Conservation (phyloP, 768 basidiomycete genomes). For the Agaricus bisporus region DNA sequence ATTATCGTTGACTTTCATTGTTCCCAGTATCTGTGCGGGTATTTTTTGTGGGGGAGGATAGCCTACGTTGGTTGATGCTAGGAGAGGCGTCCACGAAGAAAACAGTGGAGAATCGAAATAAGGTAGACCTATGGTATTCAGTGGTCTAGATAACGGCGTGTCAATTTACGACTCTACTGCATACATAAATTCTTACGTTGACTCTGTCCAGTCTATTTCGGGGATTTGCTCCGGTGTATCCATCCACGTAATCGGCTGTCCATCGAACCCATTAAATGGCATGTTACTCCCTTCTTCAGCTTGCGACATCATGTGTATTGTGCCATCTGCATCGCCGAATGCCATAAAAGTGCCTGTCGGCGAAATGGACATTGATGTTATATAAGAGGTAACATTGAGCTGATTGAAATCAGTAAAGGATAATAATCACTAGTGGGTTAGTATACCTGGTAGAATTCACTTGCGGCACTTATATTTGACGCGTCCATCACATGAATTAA, state of each 20-base stretch:
- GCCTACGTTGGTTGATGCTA: conserved; percentile 32
- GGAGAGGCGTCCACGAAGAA: conserved; percentile 57
- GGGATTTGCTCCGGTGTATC: conserved; percentile 65
- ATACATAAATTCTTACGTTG: conserved; percentile 50
- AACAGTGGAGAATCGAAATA: conserved; percentile 70
- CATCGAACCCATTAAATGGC: conserved; percentile 88
- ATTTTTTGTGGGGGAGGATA: conserved; percentile 74
- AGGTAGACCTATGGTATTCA: conserved; percentile 87
- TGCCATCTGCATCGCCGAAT: conserved; percentile 84
- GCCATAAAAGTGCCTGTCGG: conserved; percentile 88
- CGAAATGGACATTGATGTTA: conserved; percentile 78
- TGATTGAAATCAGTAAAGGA: conserved; percentile 20
- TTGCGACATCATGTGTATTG: conserved; percentile 76
- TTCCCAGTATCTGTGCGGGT: conserved; percentile 66
- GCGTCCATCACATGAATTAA: conserved; percentile 83
- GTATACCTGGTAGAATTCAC: conserved; percentile 76
- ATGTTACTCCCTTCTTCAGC: conserved; percentile 52
- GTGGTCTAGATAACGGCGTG: conserved; percentile 45
- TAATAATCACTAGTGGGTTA: not conserved
- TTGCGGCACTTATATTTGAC: conserved; percentile 56
- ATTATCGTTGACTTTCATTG: conserved; percentile 85
- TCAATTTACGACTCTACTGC: not conserved
- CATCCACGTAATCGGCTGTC: conserved; percentile 81
- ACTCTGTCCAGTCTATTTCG: conserved; percentile 73
- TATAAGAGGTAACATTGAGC: conserved; percentile 68